Conservation (phyloP, 139 green algal genomes). For the Nannochloris sp. region DNA sequence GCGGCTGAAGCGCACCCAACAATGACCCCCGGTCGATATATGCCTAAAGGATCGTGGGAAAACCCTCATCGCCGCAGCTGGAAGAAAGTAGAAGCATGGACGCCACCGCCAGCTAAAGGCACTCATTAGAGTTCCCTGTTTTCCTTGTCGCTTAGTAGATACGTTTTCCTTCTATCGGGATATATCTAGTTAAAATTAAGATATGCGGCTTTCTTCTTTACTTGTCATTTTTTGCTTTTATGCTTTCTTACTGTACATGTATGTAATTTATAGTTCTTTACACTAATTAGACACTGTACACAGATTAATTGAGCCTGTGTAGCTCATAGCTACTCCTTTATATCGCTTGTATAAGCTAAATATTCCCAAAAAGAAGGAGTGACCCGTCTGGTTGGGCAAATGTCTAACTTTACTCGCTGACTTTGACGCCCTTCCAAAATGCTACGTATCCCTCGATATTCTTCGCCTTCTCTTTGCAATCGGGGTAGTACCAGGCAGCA, state of each 20-base stretch:
- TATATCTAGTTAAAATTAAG: not conserved
- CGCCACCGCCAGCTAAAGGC: not conserved
- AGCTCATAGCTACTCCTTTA: too few relatives aligned
- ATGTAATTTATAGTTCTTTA: too few relatives aligned
- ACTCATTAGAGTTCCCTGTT: not conserved
- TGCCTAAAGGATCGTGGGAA: not conserved
- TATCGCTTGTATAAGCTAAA: too few relatives aligned
- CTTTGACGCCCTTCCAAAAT: not conserved
- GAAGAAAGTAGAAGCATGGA: not conserved
- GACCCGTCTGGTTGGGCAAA: too few relatives aligned
- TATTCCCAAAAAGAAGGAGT: too few relatives aligned
- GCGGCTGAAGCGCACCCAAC: not conserved
- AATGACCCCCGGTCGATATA: not conserved
- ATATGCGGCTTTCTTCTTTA: not conserved
- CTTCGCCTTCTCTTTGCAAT: not conserved
- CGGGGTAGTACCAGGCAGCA: not conserved
- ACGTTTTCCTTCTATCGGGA: not conserved
- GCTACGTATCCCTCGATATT: not conserved
- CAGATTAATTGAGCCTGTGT: too few relatives aligned
- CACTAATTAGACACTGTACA: too few relatives aligned
- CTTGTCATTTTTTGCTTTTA: too few relatives aligned
- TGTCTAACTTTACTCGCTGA: not conserved
- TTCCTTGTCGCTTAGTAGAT: too few relatives aligned
- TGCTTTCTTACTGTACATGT: too few relatives aligned
- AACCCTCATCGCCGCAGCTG: not conserved